Base-by-base conservation (phyloP, 2,329 filamentous ascomycete genomes). In the Rachicladosporium sp. region DNA sequence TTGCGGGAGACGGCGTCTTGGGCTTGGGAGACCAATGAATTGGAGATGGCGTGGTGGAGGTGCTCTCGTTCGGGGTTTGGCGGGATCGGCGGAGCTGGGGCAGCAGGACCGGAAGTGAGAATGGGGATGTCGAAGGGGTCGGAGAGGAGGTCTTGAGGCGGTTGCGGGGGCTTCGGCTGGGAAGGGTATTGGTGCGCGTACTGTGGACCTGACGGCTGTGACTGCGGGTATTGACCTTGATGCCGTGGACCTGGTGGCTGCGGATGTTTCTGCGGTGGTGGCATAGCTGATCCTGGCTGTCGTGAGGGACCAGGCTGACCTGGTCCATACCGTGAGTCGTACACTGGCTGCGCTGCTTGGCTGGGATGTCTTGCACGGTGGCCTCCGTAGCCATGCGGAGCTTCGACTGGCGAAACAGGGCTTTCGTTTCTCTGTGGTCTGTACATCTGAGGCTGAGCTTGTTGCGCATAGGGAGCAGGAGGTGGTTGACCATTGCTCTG, bases 31-130 rank as follows among this genome's bases (percentile, higher is more conserved):
- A 78, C 69, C 3, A 96, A 67, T 0, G 78, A 75, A 41, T 73
- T 68, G 29, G 80, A 86, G 23, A 96, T 73, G 33, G 87, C 82
- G 38, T 74, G 73, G 3, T 94, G 71, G 10, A 96, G 74, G 12
- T 82, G 80, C 59, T 96, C 87, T 58, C 94, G 95, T 62, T 96
- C 86, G 0, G 91, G 91, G 53, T 98, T 98, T 0, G 87, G 88
- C 0, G 91, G 89, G 27, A 95, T 86, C 0, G 89, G 88, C 1
- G 91, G 89, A 1, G 86, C 76, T 4, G 80, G 71, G 6, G 77
- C 57, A 13, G 70, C 64, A 21, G 51, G 36, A 30, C 34, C 33
- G 11, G 41, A 23, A 63, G 71, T 19, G 61, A 68, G n/a, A 6
- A 78, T 60, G 13, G 73, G 67, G 4, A 77, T 63, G 43, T 78